These are phyloP conservation scores for Chaetomium globosum DNA, from an alignment of 2,329 filamentous ascomycete genomes.

Conservation along the genomic window DNA sequence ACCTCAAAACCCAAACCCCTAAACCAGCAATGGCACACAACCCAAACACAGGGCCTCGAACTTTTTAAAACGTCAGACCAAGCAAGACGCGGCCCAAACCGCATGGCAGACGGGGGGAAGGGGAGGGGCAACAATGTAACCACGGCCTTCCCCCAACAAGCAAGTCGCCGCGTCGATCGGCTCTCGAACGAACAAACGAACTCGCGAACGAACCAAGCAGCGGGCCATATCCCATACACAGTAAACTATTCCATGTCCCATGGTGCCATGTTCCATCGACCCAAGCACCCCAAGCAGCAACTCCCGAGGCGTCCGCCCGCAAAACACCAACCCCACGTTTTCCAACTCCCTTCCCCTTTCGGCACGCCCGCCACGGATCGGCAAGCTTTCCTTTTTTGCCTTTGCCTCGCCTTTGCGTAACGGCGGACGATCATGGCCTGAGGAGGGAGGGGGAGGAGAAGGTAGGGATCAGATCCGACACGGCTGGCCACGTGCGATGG, in stretches of 20 bases:
- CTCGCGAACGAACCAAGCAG: not conserved
- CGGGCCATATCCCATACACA: not conserved
- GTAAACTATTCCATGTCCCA: not conserved
- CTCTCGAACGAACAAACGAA: not conserved
- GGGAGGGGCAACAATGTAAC: not conserved
- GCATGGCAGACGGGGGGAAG: not conserved
- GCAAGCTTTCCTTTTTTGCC: too few species aligned
- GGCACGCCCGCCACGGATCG: not conserved
- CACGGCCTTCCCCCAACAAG: not conserved
- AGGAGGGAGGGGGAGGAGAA: too few species aligned
- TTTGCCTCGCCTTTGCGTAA: too few species aligned
- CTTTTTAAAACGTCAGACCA: not conserved
- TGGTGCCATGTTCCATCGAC: not conserved
- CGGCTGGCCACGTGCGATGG: not conserved
- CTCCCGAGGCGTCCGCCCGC: not conserved
- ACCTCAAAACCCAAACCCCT: too few species aligned
- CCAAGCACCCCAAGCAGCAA: not conserved
- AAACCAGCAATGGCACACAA: too few species aligned
- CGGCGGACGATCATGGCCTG: not conserved
- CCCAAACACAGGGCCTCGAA: not conserved
- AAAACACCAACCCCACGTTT: not conserved
- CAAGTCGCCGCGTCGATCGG: not conserved
- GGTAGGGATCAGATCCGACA: not conserved
- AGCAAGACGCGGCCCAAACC: not conserved
- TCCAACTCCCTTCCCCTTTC: not conserved